These are phyloP conservation scores for Paecilomyces formosus DNA, from an alignment of 2,329 filamentous ascomycete species.

Conservation along the genomic window DNA sequence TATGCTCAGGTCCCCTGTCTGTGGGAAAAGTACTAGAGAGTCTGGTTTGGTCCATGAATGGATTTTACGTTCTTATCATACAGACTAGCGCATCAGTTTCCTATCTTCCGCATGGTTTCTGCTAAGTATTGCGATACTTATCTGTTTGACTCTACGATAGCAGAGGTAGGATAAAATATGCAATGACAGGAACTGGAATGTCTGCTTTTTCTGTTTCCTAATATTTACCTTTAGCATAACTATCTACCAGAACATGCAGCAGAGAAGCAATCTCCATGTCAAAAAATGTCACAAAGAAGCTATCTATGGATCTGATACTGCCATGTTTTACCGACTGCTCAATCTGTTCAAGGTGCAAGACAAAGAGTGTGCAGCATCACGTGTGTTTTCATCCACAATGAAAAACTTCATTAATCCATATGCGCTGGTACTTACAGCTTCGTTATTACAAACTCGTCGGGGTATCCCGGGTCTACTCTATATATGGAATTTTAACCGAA, in stretches of 20 bases:
- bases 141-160: too few species aligned
- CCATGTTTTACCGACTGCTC: not conserved
- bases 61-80: too few species aligned
- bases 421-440: not conserved
- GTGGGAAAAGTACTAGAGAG: too few species aligned
- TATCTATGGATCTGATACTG: not conserved
- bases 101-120: too few species aligned
- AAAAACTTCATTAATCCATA: not conserved
- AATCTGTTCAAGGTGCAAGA: not conserved
- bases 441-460: not conserved
- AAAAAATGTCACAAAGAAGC: not conserved
- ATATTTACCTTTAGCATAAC: not conserved
- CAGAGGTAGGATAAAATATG: not conserved
- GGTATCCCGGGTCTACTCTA: not conserved
- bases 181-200: not conserved
- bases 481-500: not conserved
- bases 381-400: not conserved
- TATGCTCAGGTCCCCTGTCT: too few species aligned
- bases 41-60: too few species aligned
- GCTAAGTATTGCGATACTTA: too few species aligned
- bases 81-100: too few species aligned
- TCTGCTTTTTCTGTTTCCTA: not conserved
- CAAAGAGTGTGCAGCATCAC: not conserved
- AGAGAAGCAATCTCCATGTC: not conserved
- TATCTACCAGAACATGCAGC: not conserved